Evolutionary conservation across 2,329 filamentous ascomycete genomes (phyloP), one percentile per base, ranked within the genome.

Genomic region (Epichloe sp.): DNA sequence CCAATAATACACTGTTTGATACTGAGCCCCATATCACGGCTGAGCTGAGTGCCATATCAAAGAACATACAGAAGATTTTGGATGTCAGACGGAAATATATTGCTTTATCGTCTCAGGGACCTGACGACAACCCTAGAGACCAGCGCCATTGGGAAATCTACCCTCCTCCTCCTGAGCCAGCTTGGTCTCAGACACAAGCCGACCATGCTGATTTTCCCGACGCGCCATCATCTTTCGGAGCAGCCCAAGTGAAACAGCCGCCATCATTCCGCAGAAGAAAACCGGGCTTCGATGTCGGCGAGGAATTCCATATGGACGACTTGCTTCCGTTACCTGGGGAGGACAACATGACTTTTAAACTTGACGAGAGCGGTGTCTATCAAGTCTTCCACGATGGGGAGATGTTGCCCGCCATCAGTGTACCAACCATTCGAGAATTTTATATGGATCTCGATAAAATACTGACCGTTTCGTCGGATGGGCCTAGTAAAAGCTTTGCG

Each of bases 401-500:
- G 49, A 72, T 79, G 17, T 75, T 76, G 17, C 89, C 91, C 0
- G 79, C 89, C 15, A 78, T 95, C 47, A 75, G 82, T 44, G 86
- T 97, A n/a, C 93, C 93, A 1, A 95, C 88, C 5, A 80, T 97
- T 60, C 82, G 90, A 60, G 91, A 98, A 61, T 98, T 90, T 62
- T 98, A 97, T 66, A 86, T 95, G 74, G 91, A 96, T 63, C 73
- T 98, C 26, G 93, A 98, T 63, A 76, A 82, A 21, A 84, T 97
- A 52, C 75, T 95, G 49, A 82, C 85, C 53, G 82, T 94, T n/a
- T 95, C 90, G 0, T 95, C 90, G 0, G 91, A 98, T 38, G 93
- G 93, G 0, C 93, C 93, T 0, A 91, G 85, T 67, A 98, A 98
- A 70, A 96, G 89, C 62, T 97, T 97, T 67, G 91, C 93, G 1